These are phyloP conservation scores for Euphrasia confusa DNA, from an alignment of 257 asterid genomes.

Conservation along the genomic window DNA sequence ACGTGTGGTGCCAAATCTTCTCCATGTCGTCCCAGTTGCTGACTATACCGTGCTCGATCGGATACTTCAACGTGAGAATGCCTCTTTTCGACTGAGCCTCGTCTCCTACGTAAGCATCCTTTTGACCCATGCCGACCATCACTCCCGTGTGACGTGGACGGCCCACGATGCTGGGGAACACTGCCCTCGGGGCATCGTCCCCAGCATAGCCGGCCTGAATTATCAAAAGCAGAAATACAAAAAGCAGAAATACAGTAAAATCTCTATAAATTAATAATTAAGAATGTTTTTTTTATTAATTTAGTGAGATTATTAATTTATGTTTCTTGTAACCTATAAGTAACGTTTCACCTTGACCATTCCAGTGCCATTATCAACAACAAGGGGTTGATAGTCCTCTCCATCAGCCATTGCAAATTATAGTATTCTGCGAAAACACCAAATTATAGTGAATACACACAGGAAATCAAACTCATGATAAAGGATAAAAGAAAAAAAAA, in stretches of 20 bases:
- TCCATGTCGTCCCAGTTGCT: conserved; percentile 53
- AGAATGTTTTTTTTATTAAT: no score
- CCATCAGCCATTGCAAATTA: conserved; percentile 39
- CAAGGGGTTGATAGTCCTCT: conserved; percentile 45
- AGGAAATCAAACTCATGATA: no score
- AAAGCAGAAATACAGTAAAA: not conserved
- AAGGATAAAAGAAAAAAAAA: no score
- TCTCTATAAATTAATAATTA: no score
- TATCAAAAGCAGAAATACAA: not conserved
- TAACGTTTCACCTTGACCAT: conserved; percentile 40
- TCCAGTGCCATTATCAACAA: conserved; percentile 49
- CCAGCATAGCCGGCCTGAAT: conserved; percentile 44
- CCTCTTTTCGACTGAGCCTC: conserved; percentile 44
- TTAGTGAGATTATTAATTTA: no score
- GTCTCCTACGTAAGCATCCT: conserved; percentile 42
- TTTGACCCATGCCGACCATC: conserved; percentile 45
- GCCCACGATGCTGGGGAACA: conserved; percentile 45
- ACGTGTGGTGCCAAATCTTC: conserved; percentile 47
- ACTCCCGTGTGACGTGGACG: conserved; percentile 45
- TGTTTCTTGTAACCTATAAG: no score
- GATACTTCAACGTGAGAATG: conserved; percentile 42
- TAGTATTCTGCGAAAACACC: conserved; percentile 7
- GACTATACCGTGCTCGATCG: conserved; percentile 45
- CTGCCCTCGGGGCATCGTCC: conserved; percentile 47
- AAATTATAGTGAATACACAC: not conserved